phyloP scores from a whole-genome alignment of 2,329 filamentous ascomycete species.

The Pyrenochaeta sp. region DNA sequence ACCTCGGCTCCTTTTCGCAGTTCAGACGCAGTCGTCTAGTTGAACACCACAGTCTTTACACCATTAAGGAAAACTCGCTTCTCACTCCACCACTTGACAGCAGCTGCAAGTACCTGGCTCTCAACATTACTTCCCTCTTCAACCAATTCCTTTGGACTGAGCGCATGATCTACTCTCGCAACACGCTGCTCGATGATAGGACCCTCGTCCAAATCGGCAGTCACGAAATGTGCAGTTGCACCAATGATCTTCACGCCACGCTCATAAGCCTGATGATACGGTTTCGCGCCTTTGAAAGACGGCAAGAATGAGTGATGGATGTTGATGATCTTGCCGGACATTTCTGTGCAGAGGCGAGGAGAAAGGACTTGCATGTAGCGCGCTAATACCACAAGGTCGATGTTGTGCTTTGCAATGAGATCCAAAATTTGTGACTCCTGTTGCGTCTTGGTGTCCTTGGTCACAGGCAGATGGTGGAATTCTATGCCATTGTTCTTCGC shows the following conservation, averaged over 20 bases:
- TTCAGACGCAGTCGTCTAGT: slow-evolving; percentile 39
- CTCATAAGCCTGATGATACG: slow-evolving; percentile 88
- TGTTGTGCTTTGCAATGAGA: slow-evolving; percentile 71
- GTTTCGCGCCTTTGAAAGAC: slow-evolving; percentile 86
- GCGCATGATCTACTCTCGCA: slow-evolving; percentile 76
- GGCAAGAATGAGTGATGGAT: slow-evolving; percentile 90
- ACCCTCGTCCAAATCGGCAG: slow-evolving; percentile 83
- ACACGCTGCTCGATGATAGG: slow-evolving; percentile 90
- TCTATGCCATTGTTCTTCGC: slow-evolving; percentile 78
- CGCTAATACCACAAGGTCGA: slow-evolving; percentile 82
- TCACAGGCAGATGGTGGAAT: slow-evolving; percentile 84
- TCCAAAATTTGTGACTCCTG: slow-evolving; percentile 78
- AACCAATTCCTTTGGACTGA: slow-evolving; percentile 78
- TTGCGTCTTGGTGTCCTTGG: slow-evolving; percentile 76
- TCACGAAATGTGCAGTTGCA: slow-evolving; percentile 86
- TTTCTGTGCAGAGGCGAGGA: slow-evolving; percentile 75
- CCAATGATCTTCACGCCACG: slow-evolving; percentile 89
- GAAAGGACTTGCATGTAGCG: slow-evolving; percentile 90
- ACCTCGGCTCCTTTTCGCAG: too few relatives aligned
- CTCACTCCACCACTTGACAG: slow-evolving; percentile 86
- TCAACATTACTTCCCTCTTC: slow-evolving; percentile 85
- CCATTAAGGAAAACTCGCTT: slow-evolving; percentile 80
- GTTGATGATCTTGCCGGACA: slow-evolving; percentile 90
- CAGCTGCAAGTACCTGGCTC: slow-evolving; percentile 81
- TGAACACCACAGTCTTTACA: slow-evolving; percentile 81